Percentiles rank a stretch among this genome's conserved stretches.
Evolutionary conservation across 305 asterid genomes (phyloP).

Genomic region (Solanum chacoense): DNA sequence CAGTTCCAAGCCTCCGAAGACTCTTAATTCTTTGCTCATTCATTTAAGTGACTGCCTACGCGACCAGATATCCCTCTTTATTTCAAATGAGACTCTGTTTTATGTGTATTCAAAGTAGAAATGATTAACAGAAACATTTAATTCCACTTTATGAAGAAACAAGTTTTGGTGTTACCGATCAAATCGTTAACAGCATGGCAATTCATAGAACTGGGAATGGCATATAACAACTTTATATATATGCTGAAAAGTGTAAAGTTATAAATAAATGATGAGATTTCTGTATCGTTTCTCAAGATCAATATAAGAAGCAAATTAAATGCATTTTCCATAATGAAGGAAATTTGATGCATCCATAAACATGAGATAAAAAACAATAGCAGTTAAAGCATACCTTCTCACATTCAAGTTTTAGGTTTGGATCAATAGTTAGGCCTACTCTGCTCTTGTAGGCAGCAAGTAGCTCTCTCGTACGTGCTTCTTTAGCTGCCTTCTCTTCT

Average conservation of each 20-base stretch:
- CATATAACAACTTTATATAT: background rate
- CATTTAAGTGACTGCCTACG: background rate
- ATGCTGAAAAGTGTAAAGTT: background rate
- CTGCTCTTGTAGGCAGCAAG: constrained; percentile 57
- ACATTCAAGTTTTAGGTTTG: constrained; percentile 63
- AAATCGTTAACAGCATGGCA: background rate
- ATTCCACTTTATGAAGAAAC: background rate
- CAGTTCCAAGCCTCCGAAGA: background rate
- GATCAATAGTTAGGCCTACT: constrained; percentile 60
- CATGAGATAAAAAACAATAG: background rate
- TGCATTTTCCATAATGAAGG: background rate
- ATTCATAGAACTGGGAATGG: background rate
- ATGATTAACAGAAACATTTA: background rate
- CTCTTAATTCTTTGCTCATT: background rate
- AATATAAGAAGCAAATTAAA: background rate
- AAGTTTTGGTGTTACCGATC: background rate
- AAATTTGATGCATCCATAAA: background rate
- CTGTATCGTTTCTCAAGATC: background rate
- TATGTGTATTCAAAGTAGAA: background rate
- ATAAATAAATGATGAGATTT: background rate
- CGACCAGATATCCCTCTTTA: background rate
- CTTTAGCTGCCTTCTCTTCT: constrained; percentile 66
- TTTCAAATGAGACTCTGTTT: background rate
- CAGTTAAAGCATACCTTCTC: constrained; percentile 38
- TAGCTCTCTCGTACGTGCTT: constrained; percentile 60